A percentile compares a stretch with the other conserved stretches of the same genome.
Conservation (phyloP, 2,329 filamentous ascomycete species). For the Trichophyton verrucosum region DNA sequence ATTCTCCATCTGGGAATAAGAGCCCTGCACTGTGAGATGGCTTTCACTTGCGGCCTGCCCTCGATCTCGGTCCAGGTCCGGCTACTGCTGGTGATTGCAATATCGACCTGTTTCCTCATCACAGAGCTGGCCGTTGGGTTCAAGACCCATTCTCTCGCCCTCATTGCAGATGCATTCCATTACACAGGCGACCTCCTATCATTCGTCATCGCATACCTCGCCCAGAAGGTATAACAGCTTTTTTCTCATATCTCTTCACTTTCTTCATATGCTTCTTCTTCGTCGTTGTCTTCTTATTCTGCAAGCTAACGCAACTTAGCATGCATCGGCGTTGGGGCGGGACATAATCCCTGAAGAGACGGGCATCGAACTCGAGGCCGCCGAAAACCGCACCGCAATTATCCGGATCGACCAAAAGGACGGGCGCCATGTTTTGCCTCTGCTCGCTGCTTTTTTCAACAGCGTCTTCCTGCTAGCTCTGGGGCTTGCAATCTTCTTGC, state of each 20-base stretch:
- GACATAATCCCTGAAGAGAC: neutral
- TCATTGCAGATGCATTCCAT: constrained; percentile 68
- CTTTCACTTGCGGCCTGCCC: neutral
- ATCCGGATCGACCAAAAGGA: neutral
- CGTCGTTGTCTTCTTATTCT: neutral
- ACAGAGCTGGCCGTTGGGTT: constrained; percentile 44
- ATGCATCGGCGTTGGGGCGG: neutral
- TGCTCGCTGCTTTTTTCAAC: constrained; percentile 52
- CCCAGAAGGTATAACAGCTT: constrained; percentile 8
- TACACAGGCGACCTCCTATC: constrained; percentile 42
- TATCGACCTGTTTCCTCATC: constrained; percentile 10
- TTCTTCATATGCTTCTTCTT: neutral
- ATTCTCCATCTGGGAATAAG: neutral
- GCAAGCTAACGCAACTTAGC: neutral
- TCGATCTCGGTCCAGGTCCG: constrained; percentile 7
- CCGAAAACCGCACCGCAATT: constrained; percentile 1
- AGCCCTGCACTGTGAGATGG: neutral
- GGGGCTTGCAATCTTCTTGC: constrained; percentile 59
- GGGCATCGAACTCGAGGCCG: neutral
- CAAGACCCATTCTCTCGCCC: constrained; percentile 56
- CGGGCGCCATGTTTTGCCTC: constrained; percentile 6
- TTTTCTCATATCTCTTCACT: neutral
- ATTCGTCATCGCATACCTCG: constrained; percentile 11
- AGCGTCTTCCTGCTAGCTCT: constrained; percentile 61
- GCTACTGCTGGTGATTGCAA: constrained; percentile 12